A percentile compares a stretch with the other conserved stretches of the same genome.
phyloP scores from a whole-genome alignment of 768 basidiomycete genomes.

The Boletus barrowsii region DNA sequence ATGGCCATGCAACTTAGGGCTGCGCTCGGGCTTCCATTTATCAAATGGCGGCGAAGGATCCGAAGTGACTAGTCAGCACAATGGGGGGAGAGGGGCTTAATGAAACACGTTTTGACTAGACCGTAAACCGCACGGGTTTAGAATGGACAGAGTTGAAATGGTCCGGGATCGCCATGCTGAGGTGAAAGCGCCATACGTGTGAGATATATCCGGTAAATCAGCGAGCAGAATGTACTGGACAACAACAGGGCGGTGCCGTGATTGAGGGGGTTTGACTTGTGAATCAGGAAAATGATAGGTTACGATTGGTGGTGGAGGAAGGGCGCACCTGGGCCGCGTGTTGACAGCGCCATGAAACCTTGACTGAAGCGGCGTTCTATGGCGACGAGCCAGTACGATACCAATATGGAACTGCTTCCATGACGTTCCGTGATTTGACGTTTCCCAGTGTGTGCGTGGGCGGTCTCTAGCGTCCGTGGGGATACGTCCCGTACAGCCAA shows the following conservation, averaged over 20 bases:
- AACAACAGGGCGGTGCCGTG: constrained; percentile 26
- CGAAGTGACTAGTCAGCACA: constrained; percentile 18
- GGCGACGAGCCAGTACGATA: constrained; percentile 26
- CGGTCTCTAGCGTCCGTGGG: constrained; percentile 20
- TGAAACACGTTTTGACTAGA: constrained; percentile 33
- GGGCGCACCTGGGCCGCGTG: constrained; percentile 32
- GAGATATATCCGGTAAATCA: constrained; percentile 36
- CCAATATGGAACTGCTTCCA: constrained; percentile 29
- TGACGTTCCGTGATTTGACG: constrained; percentile 26
- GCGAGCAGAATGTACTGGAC: constrained; percentile 8
- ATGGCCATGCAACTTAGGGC: constrained; percentile 24
- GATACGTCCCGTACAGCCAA: constrained; percentile 2
- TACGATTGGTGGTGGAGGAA: constrained; percentile 23
- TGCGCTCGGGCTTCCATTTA: constrained; percentile 33
- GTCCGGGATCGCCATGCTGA: constrained; percentile 16
- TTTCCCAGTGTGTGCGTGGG: constrained; percentile 15
- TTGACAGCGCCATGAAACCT: constrained; percentile 35
- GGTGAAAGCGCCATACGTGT: constrained; percentile 9
- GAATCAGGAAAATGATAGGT: constrained; percentile 21
- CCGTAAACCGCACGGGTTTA: constrained; percentile 13
- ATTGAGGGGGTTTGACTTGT: constrained; percentile 11
- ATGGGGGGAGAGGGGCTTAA: constrained; percentile 24
- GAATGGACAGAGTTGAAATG: constrained; percentile 27
- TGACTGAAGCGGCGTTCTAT: constrained; percentile 30
- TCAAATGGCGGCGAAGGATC: constrained; percentile 31